A percentile compares a stretch with the other conserved stretches of the same genome.
These are phyloP conservation scores for Ceratobasidium sp. DNA, from an alignment of 1,284 basidiomycete genomes.

Conservation along the genomic window DNA sequence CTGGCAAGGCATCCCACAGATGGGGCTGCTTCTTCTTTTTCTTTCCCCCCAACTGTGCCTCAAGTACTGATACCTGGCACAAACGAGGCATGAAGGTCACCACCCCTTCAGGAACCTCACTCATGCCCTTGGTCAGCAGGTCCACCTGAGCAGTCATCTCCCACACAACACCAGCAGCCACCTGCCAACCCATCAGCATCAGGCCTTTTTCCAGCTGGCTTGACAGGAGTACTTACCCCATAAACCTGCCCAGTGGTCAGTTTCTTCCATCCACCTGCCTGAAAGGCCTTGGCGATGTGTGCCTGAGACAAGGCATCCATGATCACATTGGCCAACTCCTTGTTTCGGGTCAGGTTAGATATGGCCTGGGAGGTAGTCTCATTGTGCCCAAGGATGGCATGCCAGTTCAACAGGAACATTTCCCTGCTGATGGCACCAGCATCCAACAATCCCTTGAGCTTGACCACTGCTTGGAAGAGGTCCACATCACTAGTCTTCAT, in stretches of 20 bases:
- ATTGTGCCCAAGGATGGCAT: neutral
- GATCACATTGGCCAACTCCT: neutral
- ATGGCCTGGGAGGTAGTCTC: neutral
- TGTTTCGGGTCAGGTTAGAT: slow-evolving; percentile 1
- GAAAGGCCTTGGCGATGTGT: slow-evolving; percentile 3
- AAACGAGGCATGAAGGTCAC: neutral
- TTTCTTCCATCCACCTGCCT: neutral
- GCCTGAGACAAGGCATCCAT: neutral
- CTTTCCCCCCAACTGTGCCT: neutral
- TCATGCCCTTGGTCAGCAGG: neutral
- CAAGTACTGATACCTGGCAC: neutral
- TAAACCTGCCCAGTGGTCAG: neutral
- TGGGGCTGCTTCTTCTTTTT: neutral
- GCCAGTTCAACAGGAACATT: neutral
- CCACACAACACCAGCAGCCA: slow-evolving; percentile 14
- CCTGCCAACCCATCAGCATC: neutral
- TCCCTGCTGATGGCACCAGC: neutral
- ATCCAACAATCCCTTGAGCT: neutral
- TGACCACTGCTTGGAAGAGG: neutral
- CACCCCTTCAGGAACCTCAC: neutral
- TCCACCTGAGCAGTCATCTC: slow-evolving; percentile 23
- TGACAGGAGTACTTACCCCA: neutral
- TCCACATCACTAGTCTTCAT: slow-evolving; percentile 1
- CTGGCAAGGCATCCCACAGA: slow-evolving; percentile 3
- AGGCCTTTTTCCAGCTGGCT: too few species aligned